Conservation (phyloP, 1,139 yeast genomes). For the Pichia sp. region DNA sequence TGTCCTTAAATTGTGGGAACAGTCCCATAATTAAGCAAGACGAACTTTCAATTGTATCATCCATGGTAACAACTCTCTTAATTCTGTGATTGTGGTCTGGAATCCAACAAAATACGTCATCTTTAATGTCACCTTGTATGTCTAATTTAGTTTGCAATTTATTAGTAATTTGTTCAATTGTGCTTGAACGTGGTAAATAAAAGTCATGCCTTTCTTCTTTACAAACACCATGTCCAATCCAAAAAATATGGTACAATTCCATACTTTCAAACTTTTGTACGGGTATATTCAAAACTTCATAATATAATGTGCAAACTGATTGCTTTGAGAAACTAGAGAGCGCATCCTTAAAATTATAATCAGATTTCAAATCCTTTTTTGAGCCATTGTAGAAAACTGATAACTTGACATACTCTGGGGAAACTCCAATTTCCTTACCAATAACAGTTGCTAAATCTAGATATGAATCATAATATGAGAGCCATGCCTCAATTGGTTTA, state of each 20-base stretch:
- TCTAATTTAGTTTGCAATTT: slow-evolving; percentile 52
- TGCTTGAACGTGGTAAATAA: slow-evolving; percentile 56
- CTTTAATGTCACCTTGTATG: slow-evolving; percentile 42
- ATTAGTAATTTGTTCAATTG: slow-evolving; percentile 50
- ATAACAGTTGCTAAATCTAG: slow-evolving; percentile 54
- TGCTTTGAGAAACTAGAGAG: slow-evolving; percentile 43
- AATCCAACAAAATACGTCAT: slow-evolving; percentile 54
- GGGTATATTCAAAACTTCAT: slow-evolving; percentile 70
- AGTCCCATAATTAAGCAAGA: slow-evolving; percentile 28
- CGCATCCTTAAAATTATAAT: slow-evolving; percentile 44
- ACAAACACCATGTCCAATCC: slow-evolving; percentile 56
- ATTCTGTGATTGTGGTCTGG: slow-evolving; percentile 38
- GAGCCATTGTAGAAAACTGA: slow-evolving; percentile 37
- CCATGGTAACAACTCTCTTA: slow-evolving; percentile 34
- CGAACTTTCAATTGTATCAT: slow-evolving; percentile 29
- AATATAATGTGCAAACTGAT: slow-evolving; percentile 25
- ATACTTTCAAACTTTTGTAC: slow-evolving; percentile 72
- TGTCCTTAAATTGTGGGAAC: slow-evolving; percentile 34
- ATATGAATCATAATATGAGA: slow-evolving; percentile 55
- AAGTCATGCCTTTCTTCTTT: slow-evolving; percentile 67
- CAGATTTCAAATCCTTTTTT: slow-evolving; percentile 21
- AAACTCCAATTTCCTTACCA: slow-evolving; percentile 46
- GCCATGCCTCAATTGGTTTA: slow-evolving; percentile 55
- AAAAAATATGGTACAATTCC: slow-evolving; percentile 54
- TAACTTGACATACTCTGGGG: slow-evolving; percentile 60